Conservation (phyloP, 2,329 filamentous ascomycete species). For the Xylariaceae sp. region DNA sequence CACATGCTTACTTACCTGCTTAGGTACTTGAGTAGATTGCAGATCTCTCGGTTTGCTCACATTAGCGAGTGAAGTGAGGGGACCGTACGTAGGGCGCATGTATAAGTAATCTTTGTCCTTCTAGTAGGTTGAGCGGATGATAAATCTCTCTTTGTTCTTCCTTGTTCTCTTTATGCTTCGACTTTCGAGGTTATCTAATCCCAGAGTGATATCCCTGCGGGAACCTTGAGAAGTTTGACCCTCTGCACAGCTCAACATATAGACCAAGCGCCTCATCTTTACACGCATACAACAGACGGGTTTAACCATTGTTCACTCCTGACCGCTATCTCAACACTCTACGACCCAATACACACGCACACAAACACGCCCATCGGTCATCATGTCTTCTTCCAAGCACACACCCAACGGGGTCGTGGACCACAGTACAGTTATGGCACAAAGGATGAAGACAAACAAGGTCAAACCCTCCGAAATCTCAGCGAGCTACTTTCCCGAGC, state of each 20-base stretch:
- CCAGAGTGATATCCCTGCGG: no score
- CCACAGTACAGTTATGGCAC: constrained; percentile 4
- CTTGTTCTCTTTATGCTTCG: no score
- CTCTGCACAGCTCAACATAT: not conserved
- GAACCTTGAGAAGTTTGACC: no score
- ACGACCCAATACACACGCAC: not conserved
- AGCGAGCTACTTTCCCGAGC: constrained; percentile 27
- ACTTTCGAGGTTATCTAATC: no score
- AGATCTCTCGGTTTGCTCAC: not conserved
- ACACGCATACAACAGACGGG: not conserved
- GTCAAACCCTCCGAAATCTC: constrained; percentile 22
- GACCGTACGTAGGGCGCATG: no score
- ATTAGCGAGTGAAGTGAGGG: no score
- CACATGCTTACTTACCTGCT: no score
- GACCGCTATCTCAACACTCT: not conserved
- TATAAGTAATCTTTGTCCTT: no score
- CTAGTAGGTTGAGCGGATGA: no score
- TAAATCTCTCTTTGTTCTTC: no score
- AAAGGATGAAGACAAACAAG: not conserved
- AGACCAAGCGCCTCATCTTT: not conserved
- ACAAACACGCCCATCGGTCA: not conserved
- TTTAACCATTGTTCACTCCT: not conserved
- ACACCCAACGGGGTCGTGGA: constrained; percentile 8
- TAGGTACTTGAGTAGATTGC: not conserved
- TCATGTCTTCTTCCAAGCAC: constrained; percentile 11